Percentiles rank a stretch among this genome's conserved stretches.
These are phyloP conservation scores for Aspergillus fischeri DNA, from an alignment of 2,329 filamentous ascomycete genomes.

Conservation along the genomic window DNA sequence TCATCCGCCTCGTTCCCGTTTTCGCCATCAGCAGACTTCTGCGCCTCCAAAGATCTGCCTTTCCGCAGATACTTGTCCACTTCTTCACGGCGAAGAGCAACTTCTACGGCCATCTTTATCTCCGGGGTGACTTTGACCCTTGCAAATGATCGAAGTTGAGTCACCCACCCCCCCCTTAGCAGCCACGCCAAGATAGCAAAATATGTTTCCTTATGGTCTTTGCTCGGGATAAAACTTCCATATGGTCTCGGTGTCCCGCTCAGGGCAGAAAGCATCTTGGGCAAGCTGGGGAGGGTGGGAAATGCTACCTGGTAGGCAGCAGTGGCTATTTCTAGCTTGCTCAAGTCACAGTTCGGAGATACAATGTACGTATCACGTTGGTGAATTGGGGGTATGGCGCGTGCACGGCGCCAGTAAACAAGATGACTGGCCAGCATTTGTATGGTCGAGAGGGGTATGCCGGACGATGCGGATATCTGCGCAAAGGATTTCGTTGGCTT, in stretches of 20 bases:
- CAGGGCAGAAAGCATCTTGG: constrained; percentile 81
- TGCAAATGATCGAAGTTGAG: constrained; percentile 84
- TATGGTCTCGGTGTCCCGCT: constrained; percentile 78
- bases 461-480: constrained; percentile 56
- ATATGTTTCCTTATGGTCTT: constrained; percentile 81
- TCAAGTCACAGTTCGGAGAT: constrained; percentile 80
- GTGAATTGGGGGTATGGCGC: constrained; percentile 86
- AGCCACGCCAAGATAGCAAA: constrained; percentile 92
- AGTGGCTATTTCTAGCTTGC: constrained; percentile 64
- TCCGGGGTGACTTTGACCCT: constrained; percentile 82
- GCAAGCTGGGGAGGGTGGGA: constrained; percentile 74
- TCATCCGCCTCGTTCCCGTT: constrained; percentile 16
- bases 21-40: background rate
- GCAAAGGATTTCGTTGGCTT: constrained; percentile 66
- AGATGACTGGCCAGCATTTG: constrained; percentile 87
- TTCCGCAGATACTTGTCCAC: constrained; percentile 41
- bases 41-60: constrained; percentile 16
- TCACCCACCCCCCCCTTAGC: constrained; percentile 88
- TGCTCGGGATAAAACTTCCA: constrained; percentile 77
- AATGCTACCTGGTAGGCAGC: constrained; percentile 73
- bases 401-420: constrained; percentile 91
- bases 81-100: constrained; percentile 64
- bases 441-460: constrained; percentile 74
- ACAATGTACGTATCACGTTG: constrained; percentile 87
- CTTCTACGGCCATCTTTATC: constrained; percentile 75